Evolutionary conservation across 306 rosid species (phyloP), one percentile per base, ranked within the genome.

Genomic region (Psophocarpus tetragonolobus): DNA sequence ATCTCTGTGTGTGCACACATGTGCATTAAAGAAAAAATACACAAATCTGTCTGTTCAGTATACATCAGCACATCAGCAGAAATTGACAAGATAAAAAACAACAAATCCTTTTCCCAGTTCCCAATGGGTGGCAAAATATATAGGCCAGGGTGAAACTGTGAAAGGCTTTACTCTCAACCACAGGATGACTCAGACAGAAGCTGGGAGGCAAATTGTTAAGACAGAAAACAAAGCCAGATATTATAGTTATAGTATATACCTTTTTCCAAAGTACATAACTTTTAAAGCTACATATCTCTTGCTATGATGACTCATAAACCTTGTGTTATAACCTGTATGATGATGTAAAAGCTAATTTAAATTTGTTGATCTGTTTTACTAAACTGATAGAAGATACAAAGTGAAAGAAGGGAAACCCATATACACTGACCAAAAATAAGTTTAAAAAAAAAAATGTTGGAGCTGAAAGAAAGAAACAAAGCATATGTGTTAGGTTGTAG

Each of bases 221-320:
- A 26, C 72, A 61, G 67, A 76, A 45, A 62, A 71, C 44, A 73
- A 51, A 69, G 63, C 15, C 54, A 29, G 50, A 81, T 77, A 73
- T 39, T 48, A 70, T 26, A 60, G 79, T 30, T 53, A 84, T 30
- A 74, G 17, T 50, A 24, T 32, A 54, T 91, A 94, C 98, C 98
- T 92, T 80, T 78, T 81, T 32, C 98, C 97, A 68, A 94, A 92
- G 76, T 92, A 94, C 97, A 92, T 89, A 64, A 94, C 84, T 84
- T 89, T 92, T 51, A 94, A 87, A 78, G 98, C 97, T 73, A 94
- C 82, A 65, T 83, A 89, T 94, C 98, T 92, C 92, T 82, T 94
- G 85, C 78, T 57, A 50, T 82, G 86, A 71, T 79, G 84, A 71
- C 54, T 85, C 87, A 87, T 74, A 41, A 58, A 82, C 77, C 81